Evolutionary conservation across 2,329 filamentous ascomycete genomes (phyloP).

Genomic region (Hirsutella rhossiliensis): DNA sequence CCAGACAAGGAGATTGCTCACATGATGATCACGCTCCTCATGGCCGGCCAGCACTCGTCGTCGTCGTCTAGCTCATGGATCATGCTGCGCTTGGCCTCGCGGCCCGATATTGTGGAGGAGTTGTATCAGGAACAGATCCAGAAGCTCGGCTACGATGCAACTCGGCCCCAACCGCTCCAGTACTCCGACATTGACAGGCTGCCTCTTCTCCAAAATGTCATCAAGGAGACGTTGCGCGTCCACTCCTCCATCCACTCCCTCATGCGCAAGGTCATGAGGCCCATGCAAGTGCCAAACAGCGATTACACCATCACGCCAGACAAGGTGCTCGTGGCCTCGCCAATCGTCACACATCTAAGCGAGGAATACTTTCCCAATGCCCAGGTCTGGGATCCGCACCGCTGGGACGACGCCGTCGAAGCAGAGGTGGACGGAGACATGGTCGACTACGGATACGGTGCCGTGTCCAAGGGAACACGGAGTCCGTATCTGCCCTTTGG

Average conservation of each 20-base stretch:
- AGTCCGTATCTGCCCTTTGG: constrained; percentile 93
- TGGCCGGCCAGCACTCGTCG: constrained; percentile 85
- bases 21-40: constrained; percentile 89
- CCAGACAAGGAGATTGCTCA: constrained; percentile 78
- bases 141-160: constrained; percentile 52
- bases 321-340: constrained; percentile 68
- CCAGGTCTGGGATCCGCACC: constrained; percentile 75
- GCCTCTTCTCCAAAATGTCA: constrained; percentile 68
- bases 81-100: constrained; percentile 64
- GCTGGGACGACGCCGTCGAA: constrained; percentile 64
- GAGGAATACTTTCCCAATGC: constrained; percentile 76
- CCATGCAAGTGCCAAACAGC: constrained; percentile 73
- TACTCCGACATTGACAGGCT: constrained; percentile 72
- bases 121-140: constrained; percentile 72
- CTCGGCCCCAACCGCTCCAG: constrained; percentile 51
- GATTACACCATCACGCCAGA: constrained; percentile 71
- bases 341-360: constrained; percentile 55
- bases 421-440: constrained; percentile 52
- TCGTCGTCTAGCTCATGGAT: constrained; percentile 80
- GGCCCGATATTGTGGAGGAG: constrained; percentile 68
- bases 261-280: constrained; percentile 80
- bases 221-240: constrained; percentile 85
- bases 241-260: constrained; percentile 94
- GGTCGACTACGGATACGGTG: constrained; percentile 86
- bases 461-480: constrained; percentile 80